Evolutionary conservation across 768 basidiomycete species (phyloP).

Genomic region (Rhodotorula toruloides): DNA sequence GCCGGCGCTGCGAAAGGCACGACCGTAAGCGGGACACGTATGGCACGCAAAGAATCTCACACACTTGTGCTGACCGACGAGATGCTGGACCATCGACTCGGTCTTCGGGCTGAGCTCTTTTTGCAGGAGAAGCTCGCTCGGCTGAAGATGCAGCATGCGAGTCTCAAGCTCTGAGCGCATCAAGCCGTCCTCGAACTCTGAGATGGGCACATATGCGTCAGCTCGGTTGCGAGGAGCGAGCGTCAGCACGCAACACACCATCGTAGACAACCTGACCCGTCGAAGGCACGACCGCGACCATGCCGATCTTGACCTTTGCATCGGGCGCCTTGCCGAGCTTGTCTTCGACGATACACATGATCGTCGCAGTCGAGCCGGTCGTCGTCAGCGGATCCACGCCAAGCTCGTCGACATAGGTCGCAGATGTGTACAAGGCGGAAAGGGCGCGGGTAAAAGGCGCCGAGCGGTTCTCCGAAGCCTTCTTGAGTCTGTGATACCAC

Average conservation of each 20-base stretch:
- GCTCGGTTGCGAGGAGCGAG: not conserved
- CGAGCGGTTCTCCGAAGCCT: conserved; percentile 67
- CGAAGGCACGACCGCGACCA: conserved; percentile 74
- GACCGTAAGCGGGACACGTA: conserved; percentile 9
- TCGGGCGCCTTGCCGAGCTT: conserved; percentile 51
- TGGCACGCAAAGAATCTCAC: not conserved
- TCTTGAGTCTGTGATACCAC: conserved; percentile 57
- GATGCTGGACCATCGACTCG: conserved; percentile 67
- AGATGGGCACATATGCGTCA: not conserved
- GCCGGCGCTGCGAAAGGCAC: conserved; percentile 45
- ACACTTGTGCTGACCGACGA: conserved; percentile 47
- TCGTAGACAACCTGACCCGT: conserved; percentile 95
- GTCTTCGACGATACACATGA: conserved; percentile 69
- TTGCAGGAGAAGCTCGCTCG: conserved; percentile 59
- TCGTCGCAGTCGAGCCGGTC: conserved; percentile 57
- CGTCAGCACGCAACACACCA: conserved; percentile 45
- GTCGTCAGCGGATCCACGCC: conserved; percentile 45
- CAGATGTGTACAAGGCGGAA: conserved; percentile 13
- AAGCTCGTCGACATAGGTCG: conserved; percentile 70
- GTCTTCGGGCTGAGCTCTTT: conserved; percentile 62
- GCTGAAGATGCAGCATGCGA: conserved; percentile 74
- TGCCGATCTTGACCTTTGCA: conserved; percentile 57
- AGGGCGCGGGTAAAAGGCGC: conserved; percentile 60
- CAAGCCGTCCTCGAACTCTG: conserved; percentile 56
- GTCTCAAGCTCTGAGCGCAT: conserved; percentile 94